Evolutionary conservation across 1,139 yeast species (phyloP).

Genomic region (Saccharomyces hybrid): DNA sequence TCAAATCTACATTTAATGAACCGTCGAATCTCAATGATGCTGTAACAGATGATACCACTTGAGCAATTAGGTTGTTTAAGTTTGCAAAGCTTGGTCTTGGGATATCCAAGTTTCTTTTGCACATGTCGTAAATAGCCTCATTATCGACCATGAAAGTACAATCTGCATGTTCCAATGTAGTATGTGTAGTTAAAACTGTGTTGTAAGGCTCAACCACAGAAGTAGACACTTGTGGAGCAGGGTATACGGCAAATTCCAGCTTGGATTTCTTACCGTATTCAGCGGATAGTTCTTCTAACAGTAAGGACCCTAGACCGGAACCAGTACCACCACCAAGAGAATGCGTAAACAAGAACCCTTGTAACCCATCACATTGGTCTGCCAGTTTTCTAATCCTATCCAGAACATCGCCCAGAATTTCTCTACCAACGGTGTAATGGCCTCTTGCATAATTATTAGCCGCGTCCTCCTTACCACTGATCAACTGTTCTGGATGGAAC

Average conservation of each 20-base stretch:
- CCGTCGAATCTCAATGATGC: conserved; percentile 98
- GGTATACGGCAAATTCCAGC: conserved; percentile 95
- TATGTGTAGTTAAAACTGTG: conserved; percentile 92
- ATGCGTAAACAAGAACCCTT: conserved; percentile 94
- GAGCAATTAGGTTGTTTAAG: conserved; percentile 89
- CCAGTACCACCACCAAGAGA: conserved; percentile 99
- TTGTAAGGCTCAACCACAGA: conserved; percentile 98
- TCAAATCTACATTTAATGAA: conserved; percentile 89
- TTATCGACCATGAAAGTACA: conserved; percentile 99
- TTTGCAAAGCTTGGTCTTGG: conserved; percentile 83
- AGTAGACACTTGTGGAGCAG: conserved; percentile 94
- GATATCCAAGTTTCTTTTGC: conserved; percentile 90
- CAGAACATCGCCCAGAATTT: conserved; percentile 84
- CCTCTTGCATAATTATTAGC: conserved; percentile 99
- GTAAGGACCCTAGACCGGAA: conserved; percentile 92
- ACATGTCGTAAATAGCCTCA: conserved; percentile 97
- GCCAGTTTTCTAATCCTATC: conserved; percentile 95
- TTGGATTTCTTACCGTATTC: conserved; percentile 96
- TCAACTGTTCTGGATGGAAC: conserved; percentile 96
- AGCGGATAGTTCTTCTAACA: conserved; percentile 83
- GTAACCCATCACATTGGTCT: conserved; percentile 96
- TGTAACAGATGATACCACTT: conserved; percentile 94
- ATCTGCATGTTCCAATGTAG: conserved; percentile 95
- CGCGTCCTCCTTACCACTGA: conserved; percentile 97
- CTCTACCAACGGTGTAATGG: conserved; percentile 97